Evolutionary conservation across 73 alveolate genomes (phyloP).

Genomic region (Paramecium sonneborni): DNA sequence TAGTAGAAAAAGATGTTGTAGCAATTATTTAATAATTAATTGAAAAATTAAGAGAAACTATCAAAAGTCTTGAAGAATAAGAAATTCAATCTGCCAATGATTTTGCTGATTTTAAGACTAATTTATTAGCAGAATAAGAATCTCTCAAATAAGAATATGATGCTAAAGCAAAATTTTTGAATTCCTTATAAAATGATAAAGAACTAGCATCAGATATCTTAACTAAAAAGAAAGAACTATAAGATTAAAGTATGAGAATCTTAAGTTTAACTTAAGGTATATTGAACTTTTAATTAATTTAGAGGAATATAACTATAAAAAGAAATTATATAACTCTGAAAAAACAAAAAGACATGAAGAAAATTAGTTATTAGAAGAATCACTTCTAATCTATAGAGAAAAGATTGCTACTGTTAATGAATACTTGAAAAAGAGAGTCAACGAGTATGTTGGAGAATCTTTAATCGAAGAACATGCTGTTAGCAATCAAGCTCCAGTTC

Average conservation of each 20-base stretch:
- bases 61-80: conserved; percentile 28
- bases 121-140: conserved; percentile 52
- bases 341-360: conserved; percentile 44
- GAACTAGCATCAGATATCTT: conserved; percentile 39
- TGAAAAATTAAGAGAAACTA: conserved; percentile 47
- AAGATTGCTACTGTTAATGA: conserved; percentile 51
- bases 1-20: conserved; percentile 22
- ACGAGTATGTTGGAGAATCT: conserved; percentile 49
- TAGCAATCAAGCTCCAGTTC: conserved; percentile 22
- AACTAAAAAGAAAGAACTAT: conserved; percentile 13
- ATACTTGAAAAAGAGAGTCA: conserved; percentile 53
- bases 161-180: conserved; percentile 53
- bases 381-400: conserved; percentile 42
- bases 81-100: conserved; percentile 43
- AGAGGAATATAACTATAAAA: conserved; percentile 50
- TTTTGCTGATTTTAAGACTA: conserved; percentile 45
- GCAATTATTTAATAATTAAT: conserved; percentile 22
- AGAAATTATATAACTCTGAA: conserved; percentile 15
- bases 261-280: conserved; percentile 43
- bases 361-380: conserved; percentile 48
- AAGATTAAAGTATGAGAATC: conserved; percentile 48
- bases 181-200: conserved; percentile 35
- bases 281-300: background rate
- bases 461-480: conserved; percentile 47
- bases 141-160: conserved; percentile 47